Conservation (phyloP, 768 basidiomycete genomes). For the Imleria badia region DNA sequence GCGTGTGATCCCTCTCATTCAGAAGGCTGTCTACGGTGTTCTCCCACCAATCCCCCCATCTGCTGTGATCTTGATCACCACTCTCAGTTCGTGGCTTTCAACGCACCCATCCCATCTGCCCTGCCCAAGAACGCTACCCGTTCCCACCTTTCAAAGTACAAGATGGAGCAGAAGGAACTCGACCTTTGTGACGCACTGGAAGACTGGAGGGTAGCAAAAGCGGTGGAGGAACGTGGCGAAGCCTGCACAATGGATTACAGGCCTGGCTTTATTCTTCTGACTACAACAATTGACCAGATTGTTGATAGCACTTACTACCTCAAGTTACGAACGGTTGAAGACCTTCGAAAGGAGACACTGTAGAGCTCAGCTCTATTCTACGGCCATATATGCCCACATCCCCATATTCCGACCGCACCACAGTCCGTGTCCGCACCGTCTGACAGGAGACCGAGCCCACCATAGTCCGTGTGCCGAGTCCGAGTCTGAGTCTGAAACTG, state of each 20-base stretch:
- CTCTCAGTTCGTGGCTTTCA: neutral
- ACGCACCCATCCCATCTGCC: neutral
- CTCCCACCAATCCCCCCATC: neutral
- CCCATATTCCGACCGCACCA: too few species aligned
- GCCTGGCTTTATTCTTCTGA: neutral
- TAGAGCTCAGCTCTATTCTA: too few species aligned
- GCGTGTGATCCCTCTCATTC: neutral
- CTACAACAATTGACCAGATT: neutral
- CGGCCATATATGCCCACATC: too few species aligned
- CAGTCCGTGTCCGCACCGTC: too few species aligned
- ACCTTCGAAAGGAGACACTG: neutral
- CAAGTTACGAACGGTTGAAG: neutral
- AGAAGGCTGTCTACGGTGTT: neutral
- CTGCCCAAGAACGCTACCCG: neutral
- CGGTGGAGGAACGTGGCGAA: neutral
- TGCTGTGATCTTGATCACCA: neutral
- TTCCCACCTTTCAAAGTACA: neutral
- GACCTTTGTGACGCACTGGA: neutral
- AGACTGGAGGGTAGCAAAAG: neutral
- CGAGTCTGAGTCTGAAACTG: too few species aligned
- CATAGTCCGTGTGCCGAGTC: too few species aligned
- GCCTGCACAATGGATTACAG: neutral
- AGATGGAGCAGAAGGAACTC: neutral
- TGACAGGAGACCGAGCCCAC: too few species aligned
- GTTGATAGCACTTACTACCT: neutral